Conservation (phyloP, 1,284 basidiomycete genomes). For the Singerocomus inundabilis region DNA sequence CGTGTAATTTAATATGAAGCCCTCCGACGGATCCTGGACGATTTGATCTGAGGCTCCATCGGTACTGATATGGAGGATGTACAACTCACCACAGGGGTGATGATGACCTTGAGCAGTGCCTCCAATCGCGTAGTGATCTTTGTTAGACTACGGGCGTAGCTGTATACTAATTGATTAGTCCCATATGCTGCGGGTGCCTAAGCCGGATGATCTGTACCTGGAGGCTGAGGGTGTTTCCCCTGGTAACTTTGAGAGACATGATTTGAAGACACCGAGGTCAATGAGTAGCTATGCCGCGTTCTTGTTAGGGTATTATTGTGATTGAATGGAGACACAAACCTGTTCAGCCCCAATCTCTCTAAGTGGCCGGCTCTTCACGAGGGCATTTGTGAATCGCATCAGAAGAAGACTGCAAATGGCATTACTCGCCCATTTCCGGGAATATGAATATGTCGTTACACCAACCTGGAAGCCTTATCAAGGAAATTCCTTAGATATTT, state of each 20-base stretch:
- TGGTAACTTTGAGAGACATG: constrained; percentile 80
- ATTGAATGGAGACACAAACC: constrained; percentile 41
- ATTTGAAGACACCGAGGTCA: constrained; percentile 86
- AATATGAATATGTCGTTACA: constrained; percentile 1
- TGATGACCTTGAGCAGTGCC: constrained; percentile 89
- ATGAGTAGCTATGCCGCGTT: constrained; percentile 68
- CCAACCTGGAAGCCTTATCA: constrained; percentile 86
- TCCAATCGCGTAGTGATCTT: constrained; percentile 83
- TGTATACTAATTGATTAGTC: constrained; percentile 32
- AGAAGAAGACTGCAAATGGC: constrained; percentile 64
- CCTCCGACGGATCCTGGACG: constrained; percentile 80
- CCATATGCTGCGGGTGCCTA: constrained; percentile 5
- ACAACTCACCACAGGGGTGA: constrained; percentile 77
- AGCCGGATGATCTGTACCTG: constrained; percentile 41
- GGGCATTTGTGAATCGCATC: constrained; percentile 80
- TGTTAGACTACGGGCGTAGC: constrained; percentile 78
- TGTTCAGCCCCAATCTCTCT: constrained; percentile 92
- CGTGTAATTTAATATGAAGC: constrained; percentile 93
- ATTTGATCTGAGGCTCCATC: background rate
- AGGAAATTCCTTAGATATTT: constrained; percentile 90
- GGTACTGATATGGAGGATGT: background rate
- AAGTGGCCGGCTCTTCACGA: constrained; percentile 86
- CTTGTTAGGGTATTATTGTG: constrained; percentile 12
- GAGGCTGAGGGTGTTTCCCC: constrained; percentile 59
- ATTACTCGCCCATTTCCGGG: background rate